These are phyloP conservation scores for Peniophora sp. DNA, from an alignment of 1,284 basidiomycete genomes.

Conservation along the genomic window DNA sequence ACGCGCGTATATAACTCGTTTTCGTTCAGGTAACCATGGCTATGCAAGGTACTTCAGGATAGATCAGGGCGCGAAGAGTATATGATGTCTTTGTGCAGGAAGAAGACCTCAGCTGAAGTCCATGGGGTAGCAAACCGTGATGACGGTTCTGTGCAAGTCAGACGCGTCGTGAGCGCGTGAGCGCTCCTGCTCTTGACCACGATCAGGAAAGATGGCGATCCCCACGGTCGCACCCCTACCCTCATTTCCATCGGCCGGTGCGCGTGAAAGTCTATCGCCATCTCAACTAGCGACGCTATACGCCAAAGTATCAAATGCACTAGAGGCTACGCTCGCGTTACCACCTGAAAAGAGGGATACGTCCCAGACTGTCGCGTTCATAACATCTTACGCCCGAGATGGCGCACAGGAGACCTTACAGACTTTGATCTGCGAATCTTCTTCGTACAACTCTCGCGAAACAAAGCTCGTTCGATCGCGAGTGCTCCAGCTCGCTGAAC, in stretches of 20 bases:
- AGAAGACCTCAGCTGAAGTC: too few relatives aligned
- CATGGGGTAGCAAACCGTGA: too few relatives aligned
- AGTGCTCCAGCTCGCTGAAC: slow-evolving; percentile 50
- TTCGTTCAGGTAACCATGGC: too few relatives aligned
- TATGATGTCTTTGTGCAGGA: too few relatives aligned
- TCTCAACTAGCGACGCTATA: slow-evolving; percentile 44
- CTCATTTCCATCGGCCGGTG: slow-evolving; percentile 43
- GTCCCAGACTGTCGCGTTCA: slow-evolving; percentile 36
- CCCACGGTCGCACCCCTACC: slow-evolving; percentile 26
- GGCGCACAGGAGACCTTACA: slow-evolving; percentile 42
- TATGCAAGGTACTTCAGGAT: too few relatives aligned
- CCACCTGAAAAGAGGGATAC: slow-evolving; percentile 38
- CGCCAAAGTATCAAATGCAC: slow-evolving; percentile 36
- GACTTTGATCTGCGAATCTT: slow-evolving; percentile 45
- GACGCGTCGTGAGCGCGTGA: too few relatives aligned
- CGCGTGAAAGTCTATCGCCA: slow-evolving; percentile 41
- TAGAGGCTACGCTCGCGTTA: slow-evolving; percentile 37
- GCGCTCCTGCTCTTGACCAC: too few relatives aligned
- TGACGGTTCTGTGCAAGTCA: too few relatives aligned
- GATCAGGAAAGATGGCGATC: slow-evolving; percentile 4
- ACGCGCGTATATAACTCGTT: too few relatives aligned
- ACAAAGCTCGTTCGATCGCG: slow-evolving; percentile 36
- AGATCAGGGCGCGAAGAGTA: too few relatives aligned
- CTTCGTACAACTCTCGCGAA: slow-evolving; percentile 8
- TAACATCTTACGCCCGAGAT: slow-evolving; percentile 52